Evolutionary conservation across 192 early-diverging fungal species (phyloP).

Genomic region (Coemansia sp.): DNA sequence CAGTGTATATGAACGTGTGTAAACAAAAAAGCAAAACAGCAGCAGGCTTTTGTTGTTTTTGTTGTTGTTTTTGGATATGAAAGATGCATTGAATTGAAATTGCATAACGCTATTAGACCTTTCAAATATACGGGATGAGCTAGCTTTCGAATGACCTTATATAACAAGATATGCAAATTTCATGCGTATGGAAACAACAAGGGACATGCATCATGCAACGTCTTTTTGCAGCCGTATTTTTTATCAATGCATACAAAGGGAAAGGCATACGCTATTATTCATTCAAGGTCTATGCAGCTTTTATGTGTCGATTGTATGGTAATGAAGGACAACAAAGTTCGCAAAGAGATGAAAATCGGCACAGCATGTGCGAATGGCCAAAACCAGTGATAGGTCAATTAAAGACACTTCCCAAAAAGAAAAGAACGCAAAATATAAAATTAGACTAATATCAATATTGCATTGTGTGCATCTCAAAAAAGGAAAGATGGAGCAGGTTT

Average conservation of each 20-base stretch:
- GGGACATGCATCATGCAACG: background rate
- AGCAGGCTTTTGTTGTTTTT: background rate
- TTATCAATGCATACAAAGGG: background rate
- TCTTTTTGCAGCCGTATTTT: background rate
- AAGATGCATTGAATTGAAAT: background rate
- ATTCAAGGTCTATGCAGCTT: background rate
- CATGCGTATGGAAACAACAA: background rate
- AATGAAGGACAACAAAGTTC: background rate
- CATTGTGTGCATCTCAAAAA: background rate
- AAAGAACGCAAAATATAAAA: background rate
- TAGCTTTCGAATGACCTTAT: background rate
- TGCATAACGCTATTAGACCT: background rate
- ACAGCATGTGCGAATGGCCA: background rate
- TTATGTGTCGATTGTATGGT: background rate
- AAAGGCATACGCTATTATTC: background rate
- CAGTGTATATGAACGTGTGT: too few species aligned
- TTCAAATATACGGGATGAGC: background rate
- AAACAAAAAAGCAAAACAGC: too few species aligned
- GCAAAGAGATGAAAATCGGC: constrained; percentile 1
- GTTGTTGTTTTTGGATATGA: background rate
- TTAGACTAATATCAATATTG: background rate
- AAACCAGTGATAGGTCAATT: background rate
- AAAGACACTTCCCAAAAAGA: background rate
- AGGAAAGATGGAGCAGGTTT: background rate
- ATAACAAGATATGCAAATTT: background rate